phyloP scores from a whole-genome alignment of 768 basidiomycete genomes.

The Suillus variegatus region DNA sequence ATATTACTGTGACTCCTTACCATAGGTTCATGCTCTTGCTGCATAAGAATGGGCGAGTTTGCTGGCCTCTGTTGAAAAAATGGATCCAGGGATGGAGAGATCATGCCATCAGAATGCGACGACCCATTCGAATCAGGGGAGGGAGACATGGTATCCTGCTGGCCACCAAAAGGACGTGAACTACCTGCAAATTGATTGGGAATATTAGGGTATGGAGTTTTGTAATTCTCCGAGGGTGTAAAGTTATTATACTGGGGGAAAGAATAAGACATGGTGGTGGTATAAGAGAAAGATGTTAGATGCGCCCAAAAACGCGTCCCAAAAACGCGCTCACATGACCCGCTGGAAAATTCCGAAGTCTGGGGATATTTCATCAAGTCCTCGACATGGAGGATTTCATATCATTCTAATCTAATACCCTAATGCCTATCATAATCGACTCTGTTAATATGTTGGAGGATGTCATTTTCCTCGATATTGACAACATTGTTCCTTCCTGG shows the following conservation, averaged over 20 bases:
- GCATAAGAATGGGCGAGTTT: neutral
- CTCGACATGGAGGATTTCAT: neutral
- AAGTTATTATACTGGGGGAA: neutral
- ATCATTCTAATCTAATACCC: neutral
- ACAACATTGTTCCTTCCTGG: neutral
- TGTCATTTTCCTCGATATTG: constrained; percentile 5
- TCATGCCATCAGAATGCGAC: no score
- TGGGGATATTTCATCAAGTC: neutral
- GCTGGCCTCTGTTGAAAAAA: neutral
- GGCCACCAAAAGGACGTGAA: neutral
- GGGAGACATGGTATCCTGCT: neutral
- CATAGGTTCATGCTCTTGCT: neutral
- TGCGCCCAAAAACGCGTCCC: neutral
- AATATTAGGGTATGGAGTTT: neutral
- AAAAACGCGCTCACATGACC: neutral
- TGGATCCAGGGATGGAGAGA: neutral
- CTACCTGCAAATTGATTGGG: neutral
- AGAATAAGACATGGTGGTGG: neutral
- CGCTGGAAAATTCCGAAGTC: neutral
- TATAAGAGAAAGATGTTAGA: neutral
- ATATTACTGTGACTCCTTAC: neutral
- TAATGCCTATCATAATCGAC: neutral
- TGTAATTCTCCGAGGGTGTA: constrained; percentile 13
- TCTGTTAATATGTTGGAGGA: neutral
- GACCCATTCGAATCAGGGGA: neutral